These are phyloP conservation scores for Aplosporella prunicola DNA, from an alignment of 2,329 filamentous ascomycete species.

Conservation along the genomic window DNA sequence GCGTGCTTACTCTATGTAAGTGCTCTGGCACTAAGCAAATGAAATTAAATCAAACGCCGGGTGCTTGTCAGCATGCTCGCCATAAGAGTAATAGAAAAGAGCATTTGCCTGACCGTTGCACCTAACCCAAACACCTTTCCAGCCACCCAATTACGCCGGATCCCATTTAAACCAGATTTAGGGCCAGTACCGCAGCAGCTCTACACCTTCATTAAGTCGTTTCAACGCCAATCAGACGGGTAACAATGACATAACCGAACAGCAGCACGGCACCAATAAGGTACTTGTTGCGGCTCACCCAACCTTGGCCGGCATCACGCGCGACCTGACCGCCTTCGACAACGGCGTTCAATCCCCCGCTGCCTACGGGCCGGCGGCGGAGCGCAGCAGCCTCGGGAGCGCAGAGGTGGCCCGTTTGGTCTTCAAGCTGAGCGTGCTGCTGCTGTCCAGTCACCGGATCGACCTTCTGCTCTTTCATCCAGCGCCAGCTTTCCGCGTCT, in stretches of 20 bases:
- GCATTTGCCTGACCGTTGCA: no score
- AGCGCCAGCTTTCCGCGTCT: slow-evolving; percentile 81
- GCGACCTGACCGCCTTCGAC: slow-evolving; percentile 72
- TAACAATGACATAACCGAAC: slow-evolving; percentile 75
- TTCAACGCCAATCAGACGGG: slow-evolving; percentile 57
- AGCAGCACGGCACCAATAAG: slow-evolving; percentile 60
- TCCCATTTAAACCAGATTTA: no score
- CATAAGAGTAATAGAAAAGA: no score
- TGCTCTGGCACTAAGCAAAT: no score
- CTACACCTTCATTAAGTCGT: background rate
- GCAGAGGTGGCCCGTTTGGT: slow-evolving; percentile 48
- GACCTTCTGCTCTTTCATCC: slow-evolving; percentile 77
- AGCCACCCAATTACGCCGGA: no score
- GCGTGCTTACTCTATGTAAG: no score
- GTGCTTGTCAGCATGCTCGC: no score
- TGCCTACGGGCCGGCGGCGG: slow-evolving; percentile 53
- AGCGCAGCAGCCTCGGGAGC: slow-evolving; percentile 54
- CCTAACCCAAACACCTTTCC: no score
- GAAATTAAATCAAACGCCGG: no score
- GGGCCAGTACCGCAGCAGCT: no score
- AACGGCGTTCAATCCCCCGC: slow-evolving; percentile 47
- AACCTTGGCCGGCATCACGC: slow-evolving; percentile 69
- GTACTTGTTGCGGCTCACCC: slow-evolving; percentile 72
- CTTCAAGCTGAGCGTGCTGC: slow-evolving; percentile 24
- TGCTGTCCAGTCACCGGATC: slow-evolving; percentile 64